Base-by-base conservation (phyloP, 495 filamentous ascomycete genomes). In the Amphirosellinia nigrospora region DNA sequence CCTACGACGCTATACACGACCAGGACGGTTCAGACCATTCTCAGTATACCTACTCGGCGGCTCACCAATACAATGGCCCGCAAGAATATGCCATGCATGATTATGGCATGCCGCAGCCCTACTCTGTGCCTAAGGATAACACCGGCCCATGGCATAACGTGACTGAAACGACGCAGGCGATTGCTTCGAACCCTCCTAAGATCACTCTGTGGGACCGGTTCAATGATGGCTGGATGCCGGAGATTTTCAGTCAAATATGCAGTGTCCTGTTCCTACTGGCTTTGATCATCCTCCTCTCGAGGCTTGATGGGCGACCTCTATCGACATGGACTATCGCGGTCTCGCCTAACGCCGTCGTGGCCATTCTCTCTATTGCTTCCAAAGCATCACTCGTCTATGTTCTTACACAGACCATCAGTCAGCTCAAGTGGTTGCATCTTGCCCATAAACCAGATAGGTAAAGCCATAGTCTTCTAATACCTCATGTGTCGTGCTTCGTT, bases 391-490 rank as follows among this genome's bases (percentile, higher is more conserved):
- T 69, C 43, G 30, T 63, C 67, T 59, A 50, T 7, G 39, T 58
- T n/a, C 43, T 69, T 21, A 43, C 30, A 50, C 48, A 69, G 67
- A 50, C 48, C 13, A 26, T 69, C 9, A 64, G 67, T 43, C 67
- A 69, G 67, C 67, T 69, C 30, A 69, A 69, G 45, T 69, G 67
- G 67, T 11, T 69, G 23, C 60, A 63, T 34, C 60, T 63, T 6
- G 16, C 38, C 39, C 45, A 63, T 23, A 63, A 63, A 32, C 60
- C 60, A 63, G 39, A 63, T 5, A 63, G 60, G 60, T 63, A 45
- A 63, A 41, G 4, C 60, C 13, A 63, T 30, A 21, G 38, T 41
- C 60, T 32, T n/a, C 11, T 30, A 4, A 4, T 26, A 21, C 10
- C 36, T 32, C 36, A 15, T 7, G 5, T 32, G 8, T 13, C 38